These are phyloP conservation scores for Fusarium circinatum DNA, from an alignment of 2,329 filamentous ascomycete species.

Conservation along the genomic window DNA sequence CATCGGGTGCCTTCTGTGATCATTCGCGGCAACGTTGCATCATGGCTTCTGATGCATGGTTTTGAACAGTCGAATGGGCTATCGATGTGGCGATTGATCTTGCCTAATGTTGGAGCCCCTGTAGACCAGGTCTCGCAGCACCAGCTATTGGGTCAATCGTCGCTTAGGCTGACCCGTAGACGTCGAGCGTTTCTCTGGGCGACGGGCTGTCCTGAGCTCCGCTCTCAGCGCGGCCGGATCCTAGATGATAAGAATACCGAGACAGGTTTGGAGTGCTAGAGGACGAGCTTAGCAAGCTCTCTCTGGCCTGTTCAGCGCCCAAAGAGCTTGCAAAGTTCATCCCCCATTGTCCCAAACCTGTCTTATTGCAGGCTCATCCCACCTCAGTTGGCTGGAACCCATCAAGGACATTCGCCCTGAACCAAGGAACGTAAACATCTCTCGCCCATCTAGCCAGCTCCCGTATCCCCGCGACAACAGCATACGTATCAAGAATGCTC, in stretches of 20 bases:
- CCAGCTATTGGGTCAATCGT: fast-evolving
- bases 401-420: neutral
- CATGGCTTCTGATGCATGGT: neutral
- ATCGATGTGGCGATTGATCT: too few relatives aligned
- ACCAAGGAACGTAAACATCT: slow-evolving; percentile 33
- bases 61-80: fast-evolving
- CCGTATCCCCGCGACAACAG: slow-evolving; percentile 27
- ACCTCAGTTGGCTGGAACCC: neutral
- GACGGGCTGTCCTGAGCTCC: too few relatives aligned
- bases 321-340: neutral
- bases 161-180: neutral
- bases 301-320: fast-evolving
- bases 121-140: fast-evolving
- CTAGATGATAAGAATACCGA: neutral
- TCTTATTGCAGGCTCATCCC: neutral
- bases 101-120: fast-evolving
- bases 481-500: slow-evolving; percentile 22
- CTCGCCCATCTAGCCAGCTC: slow-evolving; percentile 20
- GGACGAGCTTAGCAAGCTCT: fast-evolving
- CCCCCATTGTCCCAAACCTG: too few relatives aligned
- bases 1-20: too few relatives aligned
- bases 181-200: fast-evolving
- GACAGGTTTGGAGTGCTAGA: fast-evolving
- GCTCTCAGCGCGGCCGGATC: fast-evolving
- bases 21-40: neutral